Base-by-base conservation (phyloP, 2,329 filamentous ascomycete species). In the Dissoconium aciculare region DNA sequence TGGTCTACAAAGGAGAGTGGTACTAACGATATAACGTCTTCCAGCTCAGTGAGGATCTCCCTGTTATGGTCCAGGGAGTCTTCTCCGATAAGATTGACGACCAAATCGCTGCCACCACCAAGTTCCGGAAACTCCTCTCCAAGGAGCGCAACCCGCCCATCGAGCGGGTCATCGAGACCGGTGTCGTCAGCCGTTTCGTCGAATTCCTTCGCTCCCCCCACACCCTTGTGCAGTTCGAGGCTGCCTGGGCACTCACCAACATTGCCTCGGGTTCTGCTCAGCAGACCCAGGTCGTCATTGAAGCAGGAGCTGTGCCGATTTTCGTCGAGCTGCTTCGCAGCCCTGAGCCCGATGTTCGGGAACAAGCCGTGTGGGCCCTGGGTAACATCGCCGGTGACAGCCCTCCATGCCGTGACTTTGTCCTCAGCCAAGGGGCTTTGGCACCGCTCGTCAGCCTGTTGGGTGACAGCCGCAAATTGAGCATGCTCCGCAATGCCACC, bases 61-160 rank as follows among this genome's bases (percentile, higher is more conserved):
- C 89, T 49, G 77, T 89, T 64, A 98, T 98, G 89, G 89, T 95
- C 40, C 71, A 79, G 53, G 89, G 89, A 40, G 89, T 98, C 53
- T 95, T 98, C 65, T 98, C 89, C 42, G 87, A 98, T 43, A 84
- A 95, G 62, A 94, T 98, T 60, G 89, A 98, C 55, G 72, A 80
- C 47, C 89, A 98, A 63, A 98, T 98, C 49, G 77, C 87, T 62
- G 84, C 87, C 35, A 98, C 89, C 15, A 98, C 89, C 47, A 94
- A 93, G 60, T 98, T 98, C 69, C 71, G 89, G 57, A 98, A 98
- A 69, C 72, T 98, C 25, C 68, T 98, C 15, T 94, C 84, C 45
- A 98, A 98, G 66, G 89, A 98, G 67, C 82, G 89, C 54, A 98
- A 98, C 66, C 89, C 89, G 27, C 89, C 89, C 27, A 98, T 98